Evolutionary conservation across 164 flowering plant genomes (phyloP), one percentile per base, ranked within the genome.

Genomic region (Dillenia suffruticosa): DNA sequence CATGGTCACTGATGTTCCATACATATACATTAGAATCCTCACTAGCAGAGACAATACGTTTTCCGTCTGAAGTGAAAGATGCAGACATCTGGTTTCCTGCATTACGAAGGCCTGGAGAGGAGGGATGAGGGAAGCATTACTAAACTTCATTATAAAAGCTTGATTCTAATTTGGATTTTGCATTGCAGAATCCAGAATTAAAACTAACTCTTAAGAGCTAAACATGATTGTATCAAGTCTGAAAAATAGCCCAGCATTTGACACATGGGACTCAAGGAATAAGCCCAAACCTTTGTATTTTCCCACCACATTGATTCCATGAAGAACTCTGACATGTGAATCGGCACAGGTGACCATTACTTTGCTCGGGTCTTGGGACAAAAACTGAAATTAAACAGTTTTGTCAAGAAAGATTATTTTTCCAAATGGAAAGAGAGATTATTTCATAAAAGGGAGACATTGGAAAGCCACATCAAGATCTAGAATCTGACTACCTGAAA

Each of bases 301-400:
- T 48, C 75, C 69, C 22, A 84, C 68, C 65, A 86, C 85, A 63
- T 75, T 72, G 49, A 10, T 61, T 17, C 89, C 89, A 9, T 76
- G 66, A 43, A 84, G 70, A 56, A 84, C 78, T 70, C 82, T 73
- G 60, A 84, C 77, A 70, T 75, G 77, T 10, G 92, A 84, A 74
- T 81, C 89, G 16, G 89, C 87, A 71, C 75, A 80, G 9, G 81
- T 79, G 22, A 86, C 87, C 89, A 86, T 70, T 17, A 86, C 69
- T 69, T 75, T 79, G 73, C 71, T 76, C 3, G 81, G 61, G 51
- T 86, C 85, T 68, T 74, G 72, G 10, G 85, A 82, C 55, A 58
- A 79, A 48, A 76, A 86, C 91, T 86, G 78, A 19, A 69, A 19
- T 14, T 32, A 32, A 32, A 32, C 40, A 32, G 6, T 32, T 32